Conservation (phyloP, 441 rosid species). For the Brassica hybrid region DNA sequence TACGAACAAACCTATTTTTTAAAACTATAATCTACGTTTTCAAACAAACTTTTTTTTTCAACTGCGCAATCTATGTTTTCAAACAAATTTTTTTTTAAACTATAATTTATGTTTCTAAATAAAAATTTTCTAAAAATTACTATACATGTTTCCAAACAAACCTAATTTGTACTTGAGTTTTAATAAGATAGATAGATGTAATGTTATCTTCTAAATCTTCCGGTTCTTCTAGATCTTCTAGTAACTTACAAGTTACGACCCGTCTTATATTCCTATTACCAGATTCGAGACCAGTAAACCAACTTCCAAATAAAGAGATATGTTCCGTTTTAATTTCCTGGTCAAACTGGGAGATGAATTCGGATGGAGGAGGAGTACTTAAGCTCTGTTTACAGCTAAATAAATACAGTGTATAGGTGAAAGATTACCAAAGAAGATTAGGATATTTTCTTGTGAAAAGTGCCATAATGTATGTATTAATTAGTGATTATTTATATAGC, state of each 20-base stretch:
- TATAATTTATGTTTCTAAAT: too few relatives aligned
- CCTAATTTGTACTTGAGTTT: too few relatives aligned
- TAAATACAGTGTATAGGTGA: conserved; percentile 22
- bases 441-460: conserved; percentile 27
- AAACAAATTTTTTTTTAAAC: too few relatives aligned
- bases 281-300: background rate
- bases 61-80: too few relatives aligned
- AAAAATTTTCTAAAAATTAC: too few relatives aligned
- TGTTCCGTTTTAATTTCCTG: background rate
- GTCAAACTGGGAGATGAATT: conserved; percentile 24
- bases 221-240: background rate
- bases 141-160: too few relatives aligned
- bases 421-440: conserved; percentile 24
- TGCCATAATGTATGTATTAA: conserved; percentile 9
- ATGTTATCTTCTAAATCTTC: background rate
- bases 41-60: too few relatives aligned
- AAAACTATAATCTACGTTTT: too few relatives aligned
- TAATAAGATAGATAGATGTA: too few relatives aligned
- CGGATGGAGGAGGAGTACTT: conserved; percentile 23
- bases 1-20: too few relatives aligned
- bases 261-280: background rate
- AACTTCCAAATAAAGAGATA: background rate
- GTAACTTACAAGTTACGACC: conserved; percentile 3
- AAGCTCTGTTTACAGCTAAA: too few relatives aligned
- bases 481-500: background rate